Percentiles rank a stretch among this genome's conserved stretches.
Conservation (phyloP, 805 yeast species). For the Zygotorulaspora danielsina region DNA sequence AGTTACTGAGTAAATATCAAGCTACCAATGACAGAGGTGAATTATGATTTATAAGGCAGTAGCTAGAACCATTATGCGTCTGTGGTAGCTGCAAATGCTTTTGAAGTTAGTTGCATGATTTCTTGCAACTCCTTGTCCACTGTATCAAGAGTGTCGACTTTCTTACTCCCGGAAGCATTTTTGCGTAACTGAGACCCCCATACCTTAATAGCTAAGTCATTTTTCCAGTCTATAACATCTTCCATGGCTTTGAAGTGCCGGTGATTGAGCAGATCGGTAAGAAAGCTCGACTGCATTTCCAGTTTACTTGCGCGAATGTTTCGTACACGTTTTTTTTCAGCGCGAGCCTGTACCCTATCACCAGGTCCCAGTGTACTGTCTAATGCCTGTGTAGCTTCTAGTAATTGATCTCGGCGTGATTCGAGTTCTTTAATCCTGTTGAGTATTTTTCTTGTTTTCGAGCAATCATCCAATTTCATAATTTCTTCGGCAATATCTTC, state of each 20-base stretch:
- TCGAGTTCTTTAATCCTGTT: conserved; percentile 29
- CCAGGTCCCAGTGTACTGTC: conserved; percentile 18
- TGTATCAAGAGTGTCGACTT: conserved; percentile 23
- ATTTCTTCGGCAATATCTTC: conserved; percentile 37
- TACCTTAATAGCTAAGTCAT: conserved; percentile 20
- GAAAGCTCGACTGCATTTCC: conserved; percentile 22
- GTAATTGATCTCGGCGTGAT: conserved; percentile 27
- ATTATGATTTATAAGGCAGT: too few species aligned
- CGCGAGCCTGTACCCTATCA: conserved; percentile 22
- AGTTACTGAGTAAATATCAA: too few species aligned
- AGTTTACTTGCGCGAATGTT: conserved; percentile 23
- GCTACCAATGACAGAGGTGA: too few species aligned
- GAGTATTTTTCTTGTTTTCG: conserved; percentile 28
- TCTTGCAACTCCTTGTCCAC: conserved; percentile 33
- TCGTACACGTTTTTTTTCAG: conserved; percentile 22
- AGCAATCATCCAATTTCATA: conserved; percentile 36
- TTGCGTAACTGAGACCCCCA: conserved; percentile 29
- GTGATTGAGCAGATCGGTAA: conserved; percentile 25
- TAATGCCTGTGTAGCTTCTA: conserved; percentile 19
- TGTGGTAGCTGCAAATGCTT: too few species aligned
- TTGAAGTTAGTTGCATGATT: conserved; percentile 20
- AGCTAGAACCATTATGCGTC: conserved; percentile 7
- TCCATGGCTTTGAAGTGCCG: conserved; percentile 25
- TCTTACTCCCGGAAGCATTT: conserved; percentile 29
- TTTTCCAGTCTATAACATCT: conserved; percentile 27